phyloP scores from a whole-genome alignment of 768 basidiomycete genomes.

The Boletus coccyginus region DNA sequence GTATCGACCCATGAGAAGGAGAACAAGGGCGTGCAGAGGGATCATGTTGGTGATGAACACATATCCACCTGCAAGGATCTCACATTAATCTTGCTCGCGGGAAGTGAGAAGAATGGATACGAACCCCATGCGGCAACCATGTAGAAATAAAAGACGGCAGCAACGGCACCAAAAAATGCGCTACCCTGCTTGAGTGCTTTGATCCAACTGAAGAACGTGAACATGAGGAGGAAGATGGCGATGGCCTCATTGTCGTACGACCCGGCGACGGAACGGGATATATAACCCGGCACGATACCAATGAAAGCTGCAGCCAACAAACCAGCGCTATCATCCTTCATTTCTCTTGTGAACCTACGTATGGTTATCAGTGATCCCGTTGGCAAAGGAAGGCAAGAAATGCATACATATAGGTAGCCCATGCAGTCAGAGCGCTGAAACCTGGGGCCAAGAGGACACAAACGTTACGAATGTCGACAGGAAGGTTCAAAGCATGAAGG shows the following conservation, averaged over 20 bases:
- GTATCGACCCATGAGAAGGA: conserved; percentile 95
- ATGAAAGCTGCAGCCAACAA: conserved; percentile 98
- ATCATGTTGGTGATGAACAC: conserved; percentile 99
- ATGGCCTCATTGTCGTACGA: conserved; percentile 99
- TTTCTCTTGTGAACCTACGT: conserved; percentile 90
- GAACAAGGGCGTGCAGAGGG: conserved; percentile 90
- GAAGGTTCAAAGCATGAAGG: conserved; percentile 84
- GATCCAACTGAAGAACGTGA: conserved; percentile 97
- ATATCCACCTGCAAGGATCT: conserved; percentile 69
- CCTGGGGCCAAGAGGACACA: conserved; percentile 97
- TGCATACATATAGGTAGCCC: conserved; percentile 90
- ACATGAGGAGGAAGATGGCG: conserved; percentile 99
- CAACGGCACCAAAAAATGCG: conserved; percentile 83
- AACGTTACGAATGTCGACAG: conserved; percentile 95
- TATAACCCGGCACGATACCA: conserved; percentile 96
- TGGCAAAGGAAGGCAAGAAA: neutral
- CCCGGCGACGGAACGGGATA: conserved; percentile 97
- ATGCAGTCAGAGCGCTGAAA: conserved; percentile 95
- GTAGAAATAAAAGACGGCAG: conserved; percentile 98
- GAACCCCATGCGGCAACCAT: conserved; percentile 99
- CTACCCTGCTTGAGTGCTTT: conserved; percentile 93
- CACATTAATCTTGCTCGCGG: conserved; percentile 6
- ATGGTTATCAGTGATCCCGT: neutral
- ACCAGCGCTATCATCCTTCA: conserved; percentile 94
- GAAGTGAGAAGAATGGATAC: conserved; percentile 16